A percentile compares a stretch with the other conserved stretches of the same genome.
Conservation (phyloP, 164 flowering plant species). For the Nymphaea thermarum region DNA sequence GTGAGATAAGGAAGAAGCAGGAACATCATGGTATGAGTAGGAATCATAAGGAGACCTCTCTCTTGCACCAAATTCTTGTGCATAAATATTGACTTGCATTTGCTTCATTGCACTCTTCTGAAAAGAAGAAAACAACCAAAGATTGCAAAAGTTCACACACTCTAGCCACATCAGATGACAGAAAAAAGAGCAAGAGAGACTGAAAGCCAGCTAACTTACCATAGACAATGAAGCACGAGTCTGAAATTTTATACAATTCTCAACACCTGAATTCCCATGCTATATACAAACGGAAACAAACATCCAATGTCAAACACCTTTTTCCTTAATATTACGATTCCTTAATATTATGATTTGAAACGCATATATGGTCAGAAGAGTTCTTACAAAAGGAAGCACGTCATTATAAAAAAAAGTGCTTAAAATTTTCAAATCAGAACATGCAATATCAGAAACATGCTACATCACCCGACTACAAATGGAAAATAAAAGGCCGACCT, state of each 20-base stretch:
- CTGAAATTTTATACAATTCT: conserved; percentile 26
- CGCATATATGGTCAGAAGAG: too few species aligned
- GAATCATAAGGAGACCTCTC: conserved; percentile 52
- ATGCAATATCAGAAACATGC: too few species aligned
- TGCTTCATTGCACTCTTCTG: background rate
- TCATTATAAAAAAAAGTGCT: too few species aligned
- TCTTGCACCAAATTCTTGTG: conserved; percentile 48
- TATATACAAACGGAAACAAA: conserved; percentile 13
- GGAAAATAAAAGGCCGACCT: too few species aligned
- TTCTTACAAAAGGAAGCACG: too few species aligned
- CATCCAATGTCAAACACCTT: background rate
- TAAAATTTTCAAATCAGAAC: too few species aligned
- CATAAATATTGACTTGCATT: conserved; percentile 31
- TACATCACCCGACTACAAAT: too few species aligned
- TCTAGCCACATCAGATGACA: background rate
- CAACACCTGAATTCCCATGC: conserved; percentile 25
- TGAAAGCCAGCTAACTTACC: conserved; percentile 25
- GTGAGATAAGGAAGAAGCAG: conserved; percentile 39
- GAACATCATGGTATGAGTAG: conserved; percentile 28
- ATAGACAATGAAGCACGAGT: conserved; percentile 17
- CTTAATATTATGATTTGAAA: background rate
- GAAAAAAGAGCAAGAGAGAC: background rate
- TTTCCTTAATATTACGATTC: background rate
- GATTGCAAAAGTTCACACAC: background rate
- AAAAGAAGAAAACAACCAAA: background rate